Evolutionary conservation across 2,329 filamentous ascomycete species (phyloP).

Genomic region (Chaetomium sp.): DNA sequence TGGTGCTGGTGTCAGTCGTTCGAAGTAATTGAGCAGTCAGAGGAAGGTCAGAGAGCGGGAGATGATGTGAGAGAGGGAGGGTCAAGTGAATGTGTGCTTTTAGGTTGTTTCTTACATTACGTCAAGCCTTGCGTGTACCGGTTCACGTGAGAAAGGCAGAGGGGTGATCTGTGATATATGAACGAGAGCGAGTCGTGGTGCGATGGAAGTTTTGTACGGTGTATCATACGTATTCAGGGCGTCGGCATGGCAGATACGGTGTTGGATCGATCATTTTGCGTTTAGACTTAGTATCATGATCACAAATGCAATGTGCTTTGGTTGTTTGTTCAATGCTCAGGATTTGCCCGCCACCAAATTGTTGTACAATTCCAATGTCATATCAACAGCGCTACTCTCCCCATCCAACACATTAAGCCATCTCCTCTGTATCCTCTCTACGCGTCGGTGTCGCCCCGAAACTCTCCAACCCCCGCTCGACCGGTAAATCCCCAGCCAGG

Average conservation of each 20-base stretch:
- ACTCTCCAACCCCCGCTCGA: conserved; percentile 41
- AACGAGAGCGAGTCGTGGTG: too few species aligned
- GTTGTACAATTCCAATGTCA: not conserved
- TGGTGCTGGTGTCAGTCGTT: conserved; percentile 81
- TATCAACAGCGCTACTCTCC: not conserved
- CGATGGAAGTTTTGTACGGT: not conserved
- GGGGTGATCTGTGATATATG: too few species aligned
- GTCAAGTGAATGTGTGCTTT: not conserved
- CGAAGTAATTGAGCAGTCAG: conserved; percentile 42
- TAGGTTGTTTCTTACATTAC: not conserved
- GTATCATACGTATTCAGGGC: conserved; percentile 25
- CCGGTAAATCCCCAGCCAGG: conserved; percentile 24
- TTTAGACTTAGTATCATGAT: not conserved
- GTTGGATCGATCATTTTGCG: conserved; percentile 18
- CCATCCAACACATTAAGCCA: not conserved
- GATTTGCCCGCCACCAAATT: not conserved
- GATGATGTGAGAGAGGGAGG: not conserved
- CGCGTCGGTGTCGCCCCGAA: conserved; percentile 39
- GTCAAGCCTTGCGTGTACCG: too few species aligned
- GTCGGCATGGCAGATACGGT: conserved; percentile 18
- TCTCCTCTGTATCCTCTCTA: conserved; percentile 22
- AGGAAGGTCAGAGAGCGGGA: not conserved
- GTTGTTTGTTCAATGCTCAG: not conserved
- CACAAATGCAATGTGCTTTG: conserved; percentile 4
- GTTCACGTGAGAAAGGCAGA: too few species aligned